Conservation (phyloP, 2,329 filamentous ascomycete species). For the Orbilia ellipsospora region DNA sequence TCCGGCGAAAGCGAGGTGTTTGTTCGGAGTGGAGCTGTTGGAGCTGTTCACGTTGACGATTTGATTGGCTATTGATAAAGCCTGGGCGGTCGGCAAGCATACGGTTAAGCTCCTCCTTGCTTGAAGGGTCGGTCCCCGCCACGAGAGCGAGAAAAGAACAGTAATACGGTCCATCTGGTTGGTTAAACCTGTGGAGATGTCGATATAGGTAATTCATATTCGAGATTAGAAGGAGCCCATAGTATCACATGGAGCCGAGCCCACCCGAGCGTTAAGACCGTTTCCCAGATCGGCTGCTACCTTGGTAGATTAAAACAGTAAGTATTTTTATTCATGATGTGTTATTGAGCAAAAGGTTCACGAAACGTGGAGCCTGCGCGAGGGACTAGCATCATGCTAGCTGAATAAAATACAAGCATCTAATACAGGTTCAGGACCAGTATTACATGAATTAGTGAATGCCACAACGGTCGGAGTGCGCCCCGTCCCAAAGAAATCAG, state of each 20-base stretch:
- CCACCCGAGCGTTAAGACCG: too few species aligned
- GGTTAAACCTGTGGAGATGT: conserved; percentile 14
- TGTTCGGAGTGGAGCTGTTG: conserved; percentile 24
- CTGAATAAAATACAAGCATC: not conserved
- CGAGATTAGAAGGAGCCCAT: not conserved
- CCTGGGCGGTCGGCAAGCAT: conserved; percentile 2
- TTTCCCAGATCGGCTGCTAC: too few species aligned
- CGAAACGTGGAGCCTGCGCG: too few species aligned
- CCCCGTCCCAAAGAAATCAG: too few species aligned
- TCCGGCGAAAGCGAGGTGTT: conserved; percentile 1
- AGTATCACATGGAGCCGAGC: too few species aligned
- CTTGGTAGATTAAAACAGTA: too few species aligned
- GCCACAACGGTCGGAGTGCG: too few species aligned
- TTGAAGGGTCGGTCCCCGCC: not conserved
- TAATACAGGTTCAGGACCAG: too few species aligned
- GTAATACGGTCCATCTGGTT: conserved; percentile 24
- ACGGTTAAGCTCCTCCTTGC: conserved; percentile 17
- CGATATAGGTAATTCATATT: conserved; percentile 23
- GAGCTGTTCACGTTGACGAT: conserved; percentile 45
- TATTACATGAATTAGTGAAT: too few species aligned
- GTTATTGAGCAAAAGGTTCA: too few species aligned
- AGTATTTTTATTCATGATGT: too few species aligned
- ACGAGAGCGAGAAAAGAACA: conserved; percentile 6
- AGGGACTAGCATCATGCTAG: not conserved
- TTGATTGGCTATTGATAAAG: conserved; percentile 50